Conservation (phyloP, 73 alveolate species). For the Breviolum minutum region DNA sequence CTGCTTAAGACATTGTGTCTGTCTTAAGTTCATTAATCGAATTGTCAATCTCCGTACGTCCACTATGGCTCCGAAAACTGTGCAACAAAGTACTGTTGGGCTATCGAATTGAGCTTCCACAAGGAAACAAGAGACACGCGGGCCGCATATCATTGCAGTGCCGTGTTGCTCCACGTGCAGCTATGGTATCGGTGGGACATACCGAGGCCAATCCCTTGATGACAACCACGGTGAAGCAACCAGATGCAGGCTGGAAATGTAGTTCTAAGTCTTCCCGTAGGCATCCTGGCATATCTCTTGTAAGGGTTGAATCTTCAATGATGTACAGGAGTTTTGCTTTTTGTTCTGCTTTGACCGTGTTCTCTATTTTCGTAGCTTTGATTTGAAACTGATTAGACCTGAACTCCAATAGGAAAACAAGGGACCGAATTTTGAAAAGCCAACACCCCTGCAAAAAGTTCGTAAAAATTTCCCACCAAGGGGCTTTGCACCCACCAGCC, state of each 20-base stretch:
- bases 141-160: no score
- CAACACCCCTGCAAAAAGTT: background rate
- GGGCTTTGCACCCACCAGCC: background rate
- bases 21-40: no score
- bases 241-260: constrained; percentile 35
- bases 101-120: no score
- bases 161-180: background rate
- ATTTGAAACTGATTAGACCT: background rate
- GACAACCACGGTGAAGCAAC: constrained; percentile 72
- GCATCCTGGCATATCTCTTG: background rate
- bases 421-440: background rate
- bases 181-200: background rate
- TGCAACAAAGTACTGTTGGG: no score
- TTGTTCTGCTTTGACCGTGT: background rate
- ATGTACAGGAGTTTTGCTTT: background rate
- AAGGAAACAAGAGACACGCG: no score
- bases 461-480: background rate
- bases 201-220: constrained; percentile 34
- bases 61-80: no score
- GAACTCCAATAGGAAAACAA: background rate
- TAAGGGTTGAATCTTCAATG: background rate
- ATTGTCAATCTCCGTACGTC: no score
- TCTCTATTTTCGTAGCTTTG: background rate
- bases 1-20: no score
- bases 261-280: background rate